Evolutionary conservation across 140 eudicot species (phyloP).

Genomic region (Ambrosia hybrid): DNA sequence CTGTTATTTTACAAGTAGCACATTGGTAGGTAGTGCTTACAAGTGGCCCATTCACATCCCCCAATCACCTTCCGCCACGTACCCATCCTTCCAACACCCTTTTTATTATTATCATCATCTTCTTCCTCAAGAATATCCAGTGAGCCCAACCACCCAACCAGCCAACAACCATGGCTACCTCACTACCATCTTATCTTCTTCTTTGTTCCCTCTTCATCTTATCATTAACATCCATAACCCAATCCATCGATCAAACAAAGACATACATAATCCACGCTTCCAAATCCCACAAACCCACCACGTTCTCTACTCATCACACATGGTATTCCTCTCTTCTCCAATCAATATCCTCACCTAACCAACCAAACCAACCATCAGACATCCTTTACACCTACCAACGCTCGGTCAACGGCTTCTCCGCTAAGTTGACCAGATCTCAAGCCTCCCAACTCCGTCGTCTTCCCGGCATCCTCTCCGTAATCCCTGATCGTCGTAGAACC

Average conservation of each 20-base stretch:
- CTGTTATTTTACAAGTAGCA: conserved; percentile 34
- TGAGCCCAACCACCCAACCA: not conserved
- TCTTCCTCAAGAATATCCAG: conserved; percentile 22
- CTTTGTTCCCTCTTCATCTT: not conserved
- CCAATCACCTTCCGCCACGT: conserved; percentile 20
- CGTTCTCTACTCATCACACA: conserved; percentile 49
- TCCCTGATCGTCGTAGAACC: conserved; percentile 61
- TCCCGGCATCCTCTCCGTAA: conserved; percentile 61
- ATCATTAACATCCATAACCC: conserved; percentile 6
- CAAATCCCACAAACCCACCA: conserved; percentile 52
- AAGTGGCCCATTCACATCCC: conserved; percentile 16
- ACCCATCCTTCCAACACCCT: not conserved
- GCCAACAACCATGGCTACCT: conserved; percentile 28
- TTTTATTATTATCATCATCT: conserved; percentile 16
- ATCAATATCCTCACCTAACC: conserved; percentile 40
- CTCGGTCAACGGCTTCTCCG: conserved; percentile 77
- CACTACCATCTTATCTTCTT: conserved; percentile 19
- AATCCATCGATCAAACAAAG: conserved; percentile 23
- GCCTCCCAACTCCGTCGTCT: conserved; percentile 48
- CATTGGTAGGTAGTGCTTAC: conserved; percentile 26
- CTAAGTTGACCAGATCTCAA: conserved; percentile 57
- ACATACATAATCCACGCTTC: conserved; percentile 82
- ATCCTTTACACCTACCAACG: conserved; percentile 70
- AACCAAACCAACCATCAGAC: conserved; percentile 38
- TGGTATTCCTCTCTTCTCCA: conserved; percentile 69